phyloP scores from a whole-genome alignment of 768 basidiomycete species.

The Boletus subcaerulescens region DNA sequence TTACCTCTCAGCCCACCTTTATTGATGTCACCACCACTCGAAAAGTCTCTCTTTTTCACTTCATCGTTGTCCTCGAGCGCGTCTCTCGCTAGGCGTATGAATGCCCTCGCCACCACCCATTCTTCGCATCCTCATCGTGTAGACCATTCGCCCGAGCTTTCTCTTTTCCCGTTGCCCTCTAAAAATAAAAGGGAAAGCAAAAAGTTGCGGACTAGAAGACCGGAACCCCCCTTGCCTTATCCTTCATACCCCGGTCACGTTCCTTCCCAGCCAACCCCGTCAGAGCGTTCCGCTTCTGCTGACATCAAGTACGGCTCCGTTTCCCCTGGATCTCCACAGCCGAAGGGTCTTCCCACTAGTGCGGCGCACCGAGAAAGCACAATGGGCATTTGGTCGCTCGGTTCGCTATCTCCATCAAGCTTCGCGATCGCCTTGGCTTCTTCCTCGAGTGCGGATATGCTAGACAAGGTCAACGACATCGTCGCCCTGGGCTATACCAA shows the following conservation, averaged over 20 bases:
- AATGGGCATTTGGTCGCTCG: slow-evolving; percentile 10
- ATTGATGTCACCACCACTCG: slow-evolving; percentile 55
- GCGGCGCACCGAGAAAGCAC: slow-evolving; percentile 1
- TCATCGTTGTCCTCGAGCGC: slow-evolving; percentile 12
- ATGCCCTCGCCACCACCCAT: neutral
- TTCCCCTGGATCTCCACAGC: slow-evolving; percentile 8
- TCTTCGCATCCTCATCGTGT: neutral
- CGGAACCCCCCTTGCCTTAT: slow-evolving; percentile 19
- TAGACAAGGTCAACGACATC: slow-evolving; percentile 36
- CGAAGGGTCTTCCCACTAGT: slow-evolving; percentile 6
- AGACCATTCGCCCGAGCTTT: slow-evolving; percentile 9
- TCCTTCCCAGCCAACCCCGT: neutral
- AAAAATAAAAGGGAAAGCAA: slow-evolving; percentile 3
- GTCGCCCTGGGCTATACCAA: slow-evolving; percentile 36
- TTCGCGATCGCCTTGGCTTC: slow-evolving; percentile 21
- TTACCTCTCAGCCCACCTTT: slow-evolving; percentile 57
- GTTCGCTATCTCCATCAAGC: slow-evolving; percentile 23
- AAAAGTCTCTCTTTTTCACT: slow-evolving; percentile 55
- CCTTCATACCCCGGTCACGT: slow-evolving; percentile 19
- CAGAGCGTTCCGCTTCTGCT: neutral
- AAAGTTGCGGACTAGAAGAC: slow-evolving; percentile 1
- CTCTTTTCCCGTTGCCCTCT: slow-evolving; percentile 21
- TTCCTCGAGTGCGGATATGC: slow-evolving; percentile 24
- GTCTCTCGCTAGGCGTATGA: slow-evolving; percentile 13
- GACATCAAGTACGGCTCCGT: neutral